Base-by-base conservation (phyloP, 176 grass and related monocot genomes). In the Oropetium thomaeum region DNA sequence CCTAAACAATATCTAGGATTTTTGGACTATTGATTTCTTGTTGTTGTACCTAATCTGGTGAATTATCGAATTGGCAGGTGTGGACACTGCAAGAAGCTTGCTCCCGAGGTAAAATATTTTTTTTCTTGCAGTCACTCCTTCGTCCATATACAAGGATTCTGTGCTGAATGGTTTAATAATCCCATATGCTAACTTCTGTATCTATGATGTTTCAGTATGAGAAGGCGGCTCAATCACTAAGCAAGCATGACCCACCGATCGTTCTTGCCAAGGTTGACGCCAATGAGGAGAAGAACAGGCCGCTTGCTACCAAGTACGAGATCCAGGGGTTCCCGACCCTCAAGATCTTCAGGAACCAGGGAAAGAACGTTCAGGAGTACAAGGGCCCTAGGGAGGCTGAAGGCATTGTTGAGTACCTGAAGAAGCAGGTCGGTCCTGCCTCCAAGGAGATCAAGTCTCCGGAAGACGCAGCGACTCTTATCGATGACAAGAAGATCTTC, bases 401-500 rank as follows among this genome's bases (percentile, higher is more conserved):
- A 29, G 96, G 91, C 13, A 99, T 99, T 51, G 81, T 95, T 51
- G 86, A 92, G 0, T 95, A 99, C 83, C 49, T 99, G 52, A 95
- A 95, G 91, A 99, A 94, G 80, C 91, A 95, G 84, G 91, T 86
- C 74, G 96, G 91, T 29, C 96, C 96, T 79, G 79, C 96, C 23
- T 99, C 96, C 28, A 62, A 80, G 65, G 89, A 92, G 85, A 84
- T 99, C 79, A 95, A 87, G 78, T 87, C 91, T 23, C 28, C 26
- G 1, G 89, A 99, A 23, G 96, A 99, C 0, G 96, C 68, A 3
- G 14, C 80, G 0, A 20, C 37, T 71, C 38, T 88, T 55, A 66
- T 85, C 11, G 84, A 75, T 42, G 82, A 91, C 29, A 93, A 89
- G 15, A 89, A 90, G 59, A 83, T 99, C 68, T 81, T 54, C 69